phyloP scores from a whole-genome alignment of 75 land plant genomes.

The Selaginella tamariscina region DNA sequence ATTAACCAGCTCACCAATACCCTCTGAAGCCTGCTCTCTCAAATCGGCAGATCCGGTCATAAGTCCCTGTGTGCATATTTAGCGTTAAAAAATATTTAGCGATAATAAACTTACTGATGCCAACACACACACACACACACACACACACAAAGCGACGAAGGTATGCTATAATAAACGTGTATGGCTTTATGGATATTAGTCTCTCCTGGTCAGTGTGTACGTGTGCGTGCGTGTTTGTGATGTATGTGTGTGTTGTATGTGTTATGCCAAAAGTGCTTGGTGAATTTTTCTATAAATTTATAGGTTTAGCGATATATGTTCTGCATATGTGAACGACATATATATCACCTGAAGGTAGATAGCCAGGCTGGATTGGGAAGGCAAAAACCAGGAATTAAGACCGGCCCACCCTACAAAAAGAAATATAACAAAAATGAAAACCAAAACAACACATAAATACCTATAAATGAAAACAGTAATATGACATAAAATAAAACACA shows the following conservation, averaged over 20 bases:
- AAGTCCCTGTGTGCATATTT: slow-evolving; percentile 46
- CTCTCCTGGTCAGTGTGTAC: too few species aligned
- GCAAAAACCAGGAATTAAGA: slow-evolving; percentile 88
- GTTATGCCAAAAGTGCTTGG: too few species aligned
- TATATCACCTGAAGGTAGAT: too few species aligned
- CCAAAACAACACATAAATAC: not conserved
- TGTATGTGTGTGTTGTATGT: too few species aligned
- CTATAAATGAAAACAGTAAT: not conserved
- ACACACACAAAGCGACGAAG: too few species aligned
- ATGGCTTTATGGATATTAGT: too few species aligned
- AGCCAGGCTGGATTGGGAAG: slow-evolving; percentile 91
- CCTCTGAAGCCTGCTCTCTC: slow-evolving; percentile 93
- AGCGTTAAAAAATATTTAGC: not conserved
- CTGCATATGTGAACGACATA: too few species aligned
- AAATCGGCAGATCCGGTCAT: slow-evolving; percentile 92
- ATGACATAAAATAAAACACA: not conserved
- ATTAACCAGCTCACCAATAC: slow-evolving; percentile 90
- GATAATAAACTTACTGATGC: not conserved
- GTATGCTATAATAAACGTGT: too few species aligned
- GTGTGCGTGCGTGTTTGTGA: too few species aligned
- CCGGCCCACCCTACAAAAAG: slow-evolving; percentile 67
- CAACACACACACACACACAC: not conserved
- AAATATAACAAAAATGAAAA: not conserved
- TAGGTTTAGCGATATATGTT: too few species aligned
- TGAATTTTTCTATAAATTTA: too few species aligned